A percentile compares a stretch with the other conserved stretches of the same genome.
phyloP scores from a whole-genome alignment of 805 yeast genomes.

The Sugiyamaella americana region DNA sequence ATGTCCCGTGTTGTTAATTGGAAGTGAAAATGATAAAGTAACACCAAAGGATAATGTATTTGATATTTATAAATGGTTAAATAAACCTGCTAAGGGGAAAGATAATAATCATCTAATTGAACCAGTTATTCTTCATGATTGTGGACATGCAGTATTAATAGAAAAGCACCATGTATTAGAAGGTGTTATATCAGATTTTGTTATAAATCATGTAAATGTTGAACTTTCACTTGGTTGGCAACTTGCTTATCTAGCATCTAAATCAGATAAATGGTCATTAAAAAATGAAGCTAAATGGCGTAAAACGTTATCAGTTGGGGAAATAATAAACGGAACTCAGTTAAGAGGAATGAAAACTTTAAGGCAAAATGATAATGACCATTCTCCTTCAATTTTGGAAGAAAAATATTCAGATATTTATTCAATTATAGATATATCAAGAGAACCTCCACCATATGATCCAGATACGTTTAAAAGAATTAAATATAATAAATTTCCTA shows the following conservation, averaged over 20 bases:
- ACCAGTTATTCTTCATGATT: slow-evolving; percentile 33
- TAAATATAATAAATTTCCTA: slow-evolving; percentile 63
- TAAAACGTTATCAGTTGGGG: slow-evolving; percentile 42
- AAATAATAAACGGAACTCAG: slow-evolving; percentile 37
- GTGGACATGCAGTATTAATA: slow-evolving; percentile 61
- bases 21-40: slow-evolving; percentile 53
- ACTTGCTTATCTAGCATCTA: slow-evolving; percentile 42
- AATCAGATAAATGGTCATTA: slow-evolving; percentile 71
- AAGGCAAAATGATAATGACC: slow-evolving; percentile 54
- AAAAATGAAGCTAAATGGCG: slow-evolving; percentile 73
- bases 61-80: slow-evolving; percentile 29
- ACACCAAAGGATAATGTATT: slow-evolving; percentile 43
- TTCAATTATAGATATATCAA: slow-evolving; percentile 63
- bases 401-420: slow-evolving; percentile 42
- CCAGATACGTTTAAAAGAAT: slow-evolving; percentile 50
- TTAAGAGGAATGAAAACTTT: slow-evolving; percentile 70
- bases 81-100: slow-evolving; percentile 26
- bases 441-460: slow-evolving; percentile 60
- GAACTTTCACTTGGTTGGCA: slow-evolving; percentile 69
- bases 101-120: slow-evolving; percentile 31
- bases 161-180: slow-evolving; percentile 59
- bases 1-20: slow-evolving; percentile 48
- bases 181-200: slow-evolving; percentile 54
- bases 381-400: slow-evolving; percentile 56
- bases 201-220: slow-evolving; percentile 44